Base-by-base conservation (phyloP, 352 stramenopile species). In the Globisporangium spiculum region DNA sequence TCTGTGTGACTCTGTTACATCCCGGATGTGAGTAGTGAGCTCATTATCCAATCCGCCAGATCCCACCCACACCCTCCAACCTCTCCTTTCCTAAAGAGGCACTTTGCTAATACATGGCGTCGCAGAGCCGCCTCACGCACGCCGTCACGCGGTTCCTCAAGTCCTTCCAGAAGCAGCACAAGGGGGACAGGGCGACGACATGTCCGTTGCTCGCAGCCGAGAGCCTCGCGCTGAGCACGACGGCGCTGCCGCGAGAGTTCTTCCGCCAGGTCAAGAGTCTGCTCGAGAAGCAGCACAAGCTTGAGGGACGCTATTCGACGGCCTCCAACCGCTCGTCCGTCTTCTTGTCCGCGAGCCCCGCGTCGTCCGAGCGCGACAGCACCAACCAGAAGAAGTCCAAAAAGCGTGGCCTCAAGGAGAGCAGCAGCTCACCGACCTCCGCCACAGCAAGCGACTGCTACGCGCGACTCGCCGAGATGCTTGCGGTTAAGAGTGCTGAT, bases 111-210 rank as follows among this genome's bases (percentile, higher is more conserved):
- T 14, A 44, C 4, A 70, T 61, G 57, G 7, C 81, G 68, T 18
- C 77, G 8, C 69, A 83, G 44, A 52, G 44, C 55, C 65, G 74
- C 27, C 58, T 87, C 60, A 84, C 77, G 63, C 75, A 74, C 65
- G 71, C 75, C 1, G 71, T 87, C 63, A 63, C 71, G 66, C 69
- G 73, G 41, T 68, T 87, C 26, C 46, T 85, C 65, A 72, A 73
- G 24, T 66, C 77, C 14, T 81, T 87, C 66, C 76, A 84, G 54
- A 74, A 70, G 44, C 73, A 72, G 38, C 66, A 70, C 56, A 63
- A 59, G 24, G 63, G 22, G 32, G 41, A 68, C 65, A 24, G 65
- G 5, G 57, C 67, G 24, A 57, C 62, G 36, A 60, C 70, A 16
- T 74, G 69, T 1, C 46, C 71, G 53, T 64, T 71, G 34, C 66